Percentiles rank a stretch among this genome's conserved stretches.
Evolutionary conservation across 139 green algal species (phyloP).

Genomic region (Haematococcus lacustris): DNA sequence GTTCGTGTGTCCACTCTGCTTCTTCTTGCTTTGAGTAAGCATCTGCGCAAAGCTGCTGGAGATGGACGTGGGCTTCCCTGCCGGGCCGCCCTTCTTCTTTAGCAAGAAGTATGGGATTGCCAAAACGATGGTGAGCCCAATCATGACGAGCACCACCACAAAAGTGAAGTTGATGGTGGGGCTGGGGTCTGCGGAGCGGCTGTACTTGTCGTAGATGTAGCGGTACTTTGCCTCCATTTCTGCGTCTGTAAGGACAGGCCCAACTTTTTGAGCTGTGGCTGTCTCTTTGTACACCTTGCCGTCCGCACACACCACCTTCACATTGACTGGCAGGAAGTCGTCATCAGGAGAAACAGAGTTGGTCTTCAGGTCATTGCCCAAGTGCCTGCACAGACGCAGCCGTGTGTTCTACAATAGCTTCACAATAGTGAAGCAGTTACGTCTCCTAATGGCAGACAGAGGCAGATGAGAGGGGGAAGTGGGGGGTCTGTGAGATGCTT

Average conservation of each 20-base stretch:
- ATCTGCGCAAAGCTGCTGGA: constrained; percentile 42
- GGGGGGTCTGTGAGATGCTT: background rate
- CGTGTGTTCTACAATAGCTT: background rate
- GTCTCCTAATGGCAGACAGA: too few species aligned
- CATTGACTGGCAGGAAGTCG: constrained; percentile 32
- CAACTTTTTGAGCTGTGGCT: background rate
- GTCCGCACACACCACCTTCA: constrained; percentile 32
- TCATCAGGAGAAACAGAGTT: constrained; percentile 20
- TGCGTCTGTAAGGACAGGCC: constrained; percentile 33
- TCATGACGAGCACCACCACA: constrained; percentile 50
- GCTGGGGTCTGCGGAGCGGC: constrained; percentile 30
- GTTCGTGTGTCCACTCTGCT: constrained; percentile 47
- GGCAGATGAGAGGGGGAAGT: background rate
- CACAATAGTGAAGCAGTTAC: background rate
- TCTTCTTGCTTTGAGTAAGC: constrained; percentile 51
- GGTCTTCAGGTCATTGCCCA: constrained; percentile 35
- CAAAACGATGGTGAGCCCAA: constrained; percentile 44
- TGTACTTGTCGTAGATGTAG: constrained; percentile 46
- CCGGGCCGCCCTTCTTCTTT: constrained; percentile 16
- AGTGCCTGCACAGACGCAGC: constrained; percentile 23
- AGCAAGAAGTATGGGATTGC: constrained; percentile 54
- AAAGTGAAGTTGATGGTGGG: constrained; percentile 52
- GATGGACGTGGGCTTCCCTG: constrained; percentile 15
- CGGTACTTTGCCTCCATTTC: constrained; percentile 50
- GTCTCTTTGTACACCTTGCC: constrained; percentile 26